Conservation (phyloP, 148 eudicot species). For the Chenopodium album region DNA sequence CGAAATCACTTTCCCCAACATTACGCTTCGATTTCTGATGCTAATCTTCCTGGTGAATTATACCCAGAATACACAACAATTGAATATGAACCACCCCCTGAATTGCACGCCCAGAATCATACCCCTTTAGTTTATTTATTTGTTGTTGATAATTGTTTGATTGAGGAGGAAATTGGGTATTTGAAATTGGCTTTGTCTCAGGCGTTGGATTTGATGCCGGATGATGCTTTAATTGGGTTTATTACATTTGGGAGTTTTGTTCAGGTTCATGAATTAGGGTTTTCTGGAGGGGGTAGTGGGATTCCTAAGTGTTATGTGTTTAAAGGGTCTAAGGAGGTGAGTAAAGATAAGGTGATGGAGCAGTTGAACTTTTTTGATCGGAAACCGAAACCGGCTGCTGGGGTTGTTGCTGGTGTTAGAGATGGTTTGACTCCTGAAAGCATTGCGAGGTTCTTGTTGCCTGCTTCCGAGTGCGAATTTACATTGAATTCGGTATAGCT, state of each 20-base stretch:
- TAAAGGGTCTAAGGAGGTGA: constrained; percentile 78
- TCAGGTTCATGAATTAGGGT: constrained; percentile 83
- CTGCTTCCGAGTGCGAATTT: constrained; percentile 89
- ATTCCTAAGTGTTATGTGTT: constrained; percentile 82
- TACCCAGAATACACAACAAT: constrained; percentile 74
- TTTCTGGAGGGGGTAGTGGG: constrained; percentile 35
- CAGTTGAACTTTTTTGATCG: constrained; percentile 63
- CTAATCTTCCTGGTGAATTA: constrained; percentile 77
- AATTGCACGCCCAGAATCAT: constrained; percentile 1
- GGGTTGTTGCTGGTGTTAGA: constrained; percentile 82
- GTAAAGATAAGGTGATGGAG: constrained; percentile 84
- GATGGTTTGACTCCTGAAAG: constrained; percentile 86
- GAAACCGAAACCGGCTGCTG: constrained; percentile 60
- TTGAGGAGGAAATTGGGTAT: constrained; percentile 85
- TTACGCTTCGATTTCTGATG: constrained; percentile 72
- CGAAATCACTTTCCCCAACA: constrained; percentile 81
- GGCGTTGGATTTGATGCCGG: constrained; percentile 77
- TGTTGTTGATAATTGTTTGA: constrained; percentile 77
- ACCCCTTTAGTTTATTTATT: constrained; percentile 48
- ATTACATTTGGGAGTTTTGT: constrained; percentile 82
- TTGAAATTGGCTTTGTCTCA: constrained; percentile 54
- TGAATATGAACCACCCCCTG: constrained; percentile 52
- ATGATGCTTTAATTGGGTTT: constrained; percentile 70
- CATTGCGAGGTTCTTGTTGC: constrained; percentile 69
- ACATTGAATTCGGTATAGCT: constrained; percentile 69